These are phyloP conservation scores for Physocladia obscura DNA, from an alignment of 192 early-diverging fungal species.

Conservation along the genomic window DNA sequence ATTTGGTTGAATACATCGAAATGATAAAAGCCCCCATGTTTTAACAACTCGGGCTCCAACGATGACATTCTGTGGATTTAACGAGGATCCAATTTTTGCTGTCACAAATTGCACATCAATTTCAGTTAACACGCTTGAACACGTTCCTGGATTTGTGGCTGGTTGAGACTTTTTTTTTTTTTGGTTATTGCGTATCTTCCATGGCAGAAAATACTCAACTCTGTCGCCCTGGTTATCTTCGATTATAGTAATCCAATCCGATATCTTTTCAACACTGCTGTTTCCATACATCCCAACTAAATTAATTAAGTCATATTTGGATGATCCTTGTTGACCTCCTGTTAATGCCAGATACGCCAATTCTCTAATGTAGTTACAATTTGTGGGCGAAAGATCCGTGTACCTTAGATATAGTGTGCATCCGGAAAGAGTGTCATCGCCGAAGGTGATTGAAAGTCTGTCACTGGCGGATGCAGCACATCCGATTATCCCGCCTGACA, in stretches of 20 bases:
- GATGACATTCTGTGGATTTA: conserved; percentile 8
- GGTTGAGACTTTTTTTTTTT: conserved; percentile 1
- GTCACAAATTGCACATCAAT: conserved; percentile 6
- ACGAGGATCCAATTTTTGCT: background rate
- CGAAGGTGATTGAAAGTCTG: conserved; percentile 26
- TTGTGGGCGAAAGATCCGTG: conserved; percentile 38
- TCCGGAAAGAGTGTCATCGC: conserved; percentile 28
- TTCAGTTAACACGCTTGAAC: conserved; percentile 6
- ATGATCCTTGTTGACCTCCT: background rate
- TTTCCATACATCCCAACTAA: conserved; percentile 9
- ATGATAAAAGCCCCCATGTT: conserved; percentile 9
- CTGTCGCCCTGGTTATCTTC: background rate
- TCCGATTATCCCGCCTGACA: conserved; percentile 44
- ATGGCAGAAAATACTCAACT: too few species aligned
- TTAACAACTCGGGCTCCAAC: background rate
- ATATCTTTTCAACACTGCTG: background rate
- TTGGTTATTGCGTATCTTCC: background rate
- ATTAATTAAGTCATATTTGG: conserved; percentile 5
- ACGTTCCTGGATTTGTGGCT: conserved; percentile 13
- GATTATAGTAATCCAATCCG: conserved; percentile 1
- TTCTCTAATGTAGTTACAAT: conserved; percentile 16
- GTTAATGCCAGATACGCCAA: background rate
- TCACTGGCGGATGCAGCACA: conserved; percentile 32
- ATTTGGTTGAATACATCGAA: conserved; percentile 4
- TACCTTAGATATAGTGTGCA: conserved; percentile 38